These are phyloP conservation scores for Graphium sp. DNA, from an alignment of 2,329 filamentous ascomycete genomes.

Conservation along the genomic window DNA sequence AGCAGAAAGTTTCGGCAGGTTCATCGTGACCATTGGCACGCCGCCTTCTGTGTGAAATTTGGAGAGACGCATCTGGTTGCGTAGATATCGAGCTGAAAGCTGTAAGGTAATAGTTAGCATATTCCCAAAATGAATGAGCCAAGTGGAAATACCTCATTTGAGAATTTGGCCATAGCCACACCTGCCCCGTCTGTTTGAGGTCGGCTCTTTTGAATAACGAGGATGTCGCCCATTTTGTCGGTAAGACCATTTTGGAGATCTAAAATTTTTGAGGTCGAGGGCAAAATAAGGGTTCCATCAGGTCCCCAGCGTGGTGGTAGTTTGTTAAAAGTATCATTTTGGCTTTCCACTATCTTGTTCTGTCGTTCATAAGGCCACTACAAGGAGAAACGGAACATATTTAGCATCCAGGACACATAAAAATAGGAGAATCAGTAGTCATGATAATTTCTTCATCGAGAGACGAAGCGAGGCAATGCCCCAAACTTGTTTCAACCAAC, in stretches of 20 bases:
- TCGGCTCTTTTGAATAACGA: conserved; percentile 34
- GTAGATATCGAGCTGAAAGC: conserved; percentile 37
- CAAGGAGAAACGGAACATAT: conserved; percentile 17
- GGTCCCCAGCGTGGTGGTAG: conserved; percentile 67
- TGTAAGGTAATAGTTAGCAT: conserved; percentile 13
- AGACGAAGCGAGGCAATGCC: conserved; percentile 5
- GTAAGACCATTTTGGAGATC: no score
- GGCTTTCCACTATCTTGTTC: conserved; percentile 40
- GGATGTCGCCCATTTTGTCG: conserved; percentile 25
- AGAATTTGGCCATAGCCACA: conserved; percentile 46
- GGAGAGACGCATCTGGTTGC: conserved; percentile 36
- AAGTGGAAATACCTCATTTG: conserved; percentile 34
- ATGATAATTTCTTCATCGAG: conserved; percentile 1
- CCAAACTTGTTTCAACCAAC: conserved; percentile 15
- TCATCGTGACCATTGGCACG: conserved; percentile 41
- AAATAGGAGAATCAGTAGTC: no score
- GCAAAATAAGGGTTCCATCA: conserved; percentile 54
- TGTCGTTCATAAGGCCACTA: conserved; percentile 82
- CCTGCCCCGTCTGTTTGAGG: conserved; percentile 49
- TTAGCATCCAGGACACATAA: conserved; percentile 26
- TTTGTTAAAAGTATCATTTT: conserved; percentile 3
- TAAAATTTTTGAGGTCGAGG: no score
- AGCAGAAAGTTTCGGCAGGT: conserved; percentile 15
- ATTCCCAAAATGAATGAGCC: no score
- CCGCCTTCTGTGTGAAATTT: conserved; percentile 34